phyloP scores from a whole-genome alignment of 352 stramenopile species.

The Phytophthora pini region DNA sequence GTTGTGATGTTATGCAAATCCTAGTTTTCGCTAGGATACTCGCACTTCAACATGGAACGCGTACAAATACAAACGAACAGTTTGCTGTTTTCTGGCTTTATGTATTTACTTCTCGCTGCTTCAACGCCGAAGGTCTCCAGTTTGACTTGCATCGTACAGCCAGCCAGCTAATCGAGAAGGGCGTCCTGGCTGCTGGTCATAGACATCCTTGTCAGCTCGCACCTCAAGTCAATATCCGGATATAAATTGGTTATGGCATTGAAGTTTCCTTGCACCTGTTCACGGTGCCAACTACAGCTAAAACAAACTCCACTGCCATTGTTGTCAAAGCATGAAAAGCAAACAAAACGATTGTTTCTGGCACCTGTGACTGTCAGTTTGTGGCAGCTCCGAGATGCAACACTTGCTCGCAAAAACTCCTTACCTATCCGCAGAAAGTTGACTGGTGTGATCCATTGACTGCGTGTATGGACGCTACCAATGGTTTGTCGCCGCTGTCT shows the following conservation, averaged over 20 bases:
- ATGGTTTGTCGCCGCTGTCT: conserved; percentile 15
- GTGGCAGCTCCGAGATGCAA: conserved; percentile 19
- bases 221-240: conserved; percentile 14
- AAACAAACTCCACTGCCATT: too few species aligned
- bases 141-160: too few species aligned
- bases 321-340: too few species aligned
- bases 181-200: not conserved
- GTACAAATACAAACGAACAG: too few species aligned
- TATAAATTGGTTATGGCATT: conserved; percentile 15
- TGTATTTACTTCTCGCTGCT: too few species aligned
- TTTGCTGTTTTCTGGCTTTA: too few species aligned
- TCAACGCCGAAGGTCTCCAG: too few species aligned
- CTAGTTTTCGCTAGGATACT: too few species aligned
- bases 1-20: too few species aligned
- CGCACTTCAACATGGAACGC: too few species aligned
- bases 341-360: conserved; percentile 14
- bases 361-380: conserved; percentile 12
- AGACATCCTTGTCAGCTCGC: conserved; percentile 24
- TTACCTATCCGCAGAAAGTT: conserved; percentile 27
- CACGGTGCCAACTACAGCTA: too few species aligned
- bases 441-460: conserved; percentile 18
- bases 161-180: too few species aligned
- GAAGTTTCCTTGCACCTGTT: conserved; percentile 2
- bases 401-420: conserved; percentile 19
- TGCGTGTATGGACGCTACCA: conserved; percentile 11